A percentile compares a stretch with the other conserved stretches of the same genome.
phyloP scores from a whole-genome alignment of 805 yeast genomes.

The Nakazawaea molendinolei region DNA sequence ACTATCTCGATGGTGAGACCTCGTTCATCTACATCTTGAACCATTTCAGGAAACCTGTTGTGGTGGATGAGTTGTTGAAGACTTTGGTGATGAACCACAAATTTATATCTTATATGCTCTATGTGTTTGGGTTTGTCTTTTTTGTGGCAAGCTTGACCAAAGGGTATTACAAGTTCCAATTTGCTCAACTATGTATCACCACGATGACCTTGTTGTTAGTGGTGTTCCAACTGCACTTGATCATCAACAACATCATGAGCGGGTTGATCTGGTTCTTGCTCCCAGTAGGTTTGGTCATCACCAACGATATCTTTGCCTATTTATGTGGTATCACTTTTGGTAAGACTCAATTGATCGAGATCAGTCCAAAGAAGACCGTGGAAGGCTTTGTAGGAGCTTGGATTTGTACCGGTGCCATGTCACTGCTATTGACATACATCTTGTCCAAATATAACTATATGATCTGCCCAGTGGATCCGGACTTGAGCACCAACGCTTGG shows the following conservation, averaged over 20 bases:
- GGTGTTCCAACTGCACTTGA: slow-evolving; percentile 90
- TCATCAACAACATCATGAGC: slow-evolving; percentile 79
- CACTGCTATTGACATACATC: slow-evolving; percentile 57
- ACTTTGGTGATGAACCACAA: slow-evolving; percentile 53
- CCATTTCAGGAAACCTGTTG: slow-evolving; percentile 7
- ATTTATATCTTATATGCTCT: slow-evolving; percentile 76
- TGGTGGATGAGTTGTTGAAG: slow-evolving; percentile 6
- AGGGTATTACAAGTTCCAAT: slow-evolving; percentile 86
- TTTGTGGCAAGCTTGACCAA: slow-evolving; percentile 86
- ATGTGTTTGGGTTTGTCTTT: slow-evolving; percentile 80
- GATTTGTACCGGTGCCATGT: slow-evolving; percentile 81
- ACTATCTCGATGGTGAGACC: slow-evolving; percentile 83
- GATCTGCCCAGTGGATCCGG: slow-evolving; percentile 80
- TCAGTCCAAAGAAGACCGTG: slow-evolving; percentile 94
- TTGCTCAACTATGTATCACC: slow-evolving; percentile 87
- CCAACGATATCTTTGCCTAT: slow-evolving; percentile 94
- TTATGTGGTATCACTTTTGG: slow-evolving; percentile 97
- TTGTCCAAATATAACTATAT: slow-evolving; percentile 64
- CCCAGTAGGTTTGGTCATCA: slow-evolving; percentile 87
- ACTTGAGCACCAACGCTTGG: slow-evolving; percentile 53
- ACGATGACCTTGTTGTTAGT: slow-evolving; percentile 89
- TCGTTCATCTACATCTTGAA: slow-evolving; percentile 58
- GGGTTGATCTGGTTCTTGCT: slow-evolving; percentile 93
- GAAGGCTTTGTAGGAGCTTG: slow-evolving; percentile 98
- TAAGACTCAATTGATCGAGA: slow-evolving; percentile 81